Evolutionary conservation across 768 basidiomycete species (phyloP).

Genomic region (Pulveroboletus sp.): DNA sequence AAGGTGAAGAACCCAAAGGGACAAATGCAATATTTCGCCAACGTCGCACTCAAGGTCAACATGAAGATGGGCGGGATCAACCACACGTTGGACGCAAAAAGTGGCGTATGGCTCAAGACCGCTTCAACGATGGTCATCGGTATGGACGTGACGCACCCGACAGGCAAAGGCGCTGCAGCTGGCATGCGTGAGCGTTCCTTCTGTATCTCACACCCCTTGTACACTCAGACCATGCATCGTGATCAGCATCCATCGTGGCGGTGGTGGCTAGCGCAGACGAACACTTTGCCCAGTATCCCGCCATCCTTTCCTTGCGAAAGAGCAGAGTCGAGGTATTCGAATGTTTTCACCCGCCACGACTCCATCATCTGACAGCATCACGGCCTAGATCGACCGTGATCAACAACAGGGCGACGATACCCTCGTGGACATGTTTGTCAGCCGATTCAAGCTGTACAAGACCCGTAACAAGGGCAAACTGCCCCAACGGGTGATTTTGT

Average conservation of each 20-base stretch:
- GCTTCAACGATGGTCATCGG: slow-evolving; percentile 53
- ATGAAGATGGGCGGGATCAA: slow-evolving; percentile 56
- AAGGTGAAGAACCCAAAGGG: slow-evolving; percentile 57
- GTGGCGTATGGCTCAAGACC: slow-evolving; percentile 37
- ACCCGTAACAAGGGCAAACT: slow-evolving; percentile 32
- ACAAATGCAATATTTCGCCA: slow-evolving; percentile 49
- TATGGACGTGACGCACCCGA: slow-evolving; percentile 66
- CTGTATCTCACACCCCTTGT: too few species aligned
- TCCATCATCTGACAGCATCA: not conserved
- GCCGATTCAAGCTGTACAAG: slow-evolving; percentile 40
- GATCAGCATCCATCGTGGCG: slow-evolving; percentile 45
- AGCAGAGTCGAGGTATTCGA: slow-evolving; percentile 62
- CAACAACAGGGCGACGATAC: slow-evolving; percentile 36
- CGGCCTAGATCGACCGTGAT: slow-evolving; percentile 1
- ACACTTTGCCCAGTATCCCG: slow-evolving; percentile 47
- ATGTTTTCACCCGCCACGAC: not conserved
- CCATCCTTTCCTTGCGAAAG: slow-evolving; percentile 43
- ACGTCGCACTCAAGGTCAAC: slow-evolving; percentile 53
- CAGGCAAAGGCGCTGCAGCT: slow-evolving; percentile 56
- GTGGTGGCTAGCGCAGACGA: slow-evolving; percentile 49
- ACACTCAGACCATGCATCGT: too few species aligned
- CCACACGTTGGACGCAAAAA: slow-evolving; percentile 39
- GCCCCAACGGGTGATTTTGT: slow-evolving; percentile 45
- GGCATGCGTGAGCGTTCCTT: slow-evolving; percentile 37
- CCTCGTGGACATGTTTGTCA: slow-evolving; percentile 45